These are phyloP conservation scores for Mycena metata DNA, from an alignment of 768 basidiomycete genomes.

Conservation along the genomic window DNA sequence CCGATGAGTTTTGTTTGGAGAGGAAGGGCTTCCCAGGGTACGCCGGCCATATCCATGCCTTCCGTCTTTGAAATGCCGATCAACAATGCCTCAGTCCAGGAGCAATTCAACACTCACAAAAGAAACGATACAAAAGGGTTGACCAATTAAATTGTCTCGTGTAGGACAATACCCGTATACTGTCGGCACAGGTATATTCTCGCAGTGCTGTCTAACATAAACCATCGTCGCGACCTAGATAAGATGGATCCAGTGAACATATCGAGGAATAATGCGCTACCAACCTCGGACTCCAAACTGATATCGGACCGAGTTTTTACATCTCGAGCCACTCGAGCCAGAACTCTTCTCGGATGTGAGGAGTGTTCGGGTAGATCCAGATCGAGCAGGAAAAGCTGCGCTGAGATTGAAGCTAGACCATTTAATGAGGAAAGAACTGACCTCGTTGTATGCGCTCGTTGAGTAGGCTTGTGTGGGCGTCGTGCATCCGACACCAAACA, in stretches of 20 bases:
- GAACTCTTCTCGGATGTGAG: conserved; percentile 36
- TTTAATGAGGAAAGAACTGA: conserved; percentile 10
- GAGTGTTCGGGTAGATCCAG: conserved; percentile 35
- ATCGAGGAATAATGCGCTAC: not conserved
- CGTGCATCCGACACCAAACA: conserved; percentile 40
- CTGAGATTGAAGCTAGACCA: not conserved
- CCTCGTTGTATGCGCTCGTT: conserved; percentile 39
- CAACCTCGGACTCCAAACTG: conserved; percentile 42
- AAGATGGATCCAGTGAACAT: not conserved
- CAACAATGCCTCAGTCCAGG: not conserved
- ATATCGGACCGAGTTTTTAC: conserved; percentile 41
- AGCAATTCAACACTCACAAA: conserved; percentile 29
- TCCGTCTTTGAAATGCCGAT: conserved; percentile 28
- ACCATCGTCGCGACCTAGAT: conserved; percentile 43
- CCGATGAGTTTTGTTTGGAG: conserved; percentile 38
- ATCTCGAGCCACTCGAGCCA: conserved; percentile 42
- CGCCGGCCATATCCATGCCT: conserved; percentile 38
- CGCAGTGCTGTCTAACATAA: conserved; percentile 39
- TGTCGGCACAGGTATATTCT: conserved; percentile 39
- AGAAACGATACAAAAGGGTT: conserved; percentile 41
- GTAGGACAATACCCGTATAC: conserved; percentile 43
- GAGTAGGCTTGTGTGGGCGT: conserved; percentile 39
- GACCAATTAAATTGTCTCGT: conserved; percentile 40
- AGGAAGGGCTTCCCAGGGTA: conserved; percentile 40
- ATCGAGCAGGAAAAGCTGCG: conserved; percentile 39